Base-by-base conservation (phyloP, 208 protist species). In the Crithidia expoeki region DNA sequence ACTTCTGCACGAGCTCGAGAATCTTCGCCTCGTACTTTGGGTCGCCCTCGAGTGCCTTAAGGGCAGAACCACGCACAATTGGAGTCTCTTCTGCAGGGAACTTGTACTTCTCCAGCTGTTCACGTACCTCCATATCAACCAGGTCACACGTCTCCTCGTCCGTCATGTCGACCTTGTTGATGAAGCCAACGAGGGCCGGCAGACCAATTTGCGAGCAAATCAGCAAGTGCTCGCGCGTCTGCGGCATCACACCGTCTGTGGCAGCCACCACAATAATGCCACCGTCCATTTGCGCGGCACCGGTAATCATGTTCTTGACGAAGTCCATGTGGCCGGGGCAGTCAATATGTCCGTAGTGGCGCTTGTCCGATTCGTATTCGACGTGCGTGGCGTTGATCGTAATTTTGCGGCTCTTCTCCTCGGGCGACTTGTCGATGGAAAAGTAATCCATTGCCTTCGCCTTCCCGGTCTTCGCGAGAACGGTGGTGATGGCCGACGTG, bases 221-320 rank as follows among this genome's bases (percentile, higher is more conserved):
- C 30, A 99, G 95, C 28, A 99, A 80, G 76, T 99, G 98, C 84
- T 99, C 99, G 51, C 97, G 89, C n/a, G 99, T 99, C 86, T 99
- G 98, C 32, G 98, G 98, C 98, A 99, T 99, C 51, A 98, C 96
- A 56, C 97, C 96, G 69, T 98, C 97, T 52, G 94, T 98, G 36
- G 93, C 93, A 1, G 92, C 88, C 57, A 97, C 92, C 50, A 97
- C 93, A 59, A 97, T 88, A 66, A 97, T 97, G 36, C 89, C 89
- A 52, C 90, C 93, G 70, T 97, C 92, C 92, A 97, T 97, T 82
- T 99, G 98, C 40, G 98, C 97, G 52, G 98, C 98, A 75, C 98
- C 99, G 61, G 98, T 98, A 81, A 99, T 99, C 98, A 99, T 99
- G 93, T 99, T 99, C 86, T 99, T 99, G 72, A 99, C 98, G 90